Percentiles rank a stretch among this genome's conserved stretches.
Conservation (phyloP, 1,139 yeast genomes). For the Pichia sp. region DNA sequence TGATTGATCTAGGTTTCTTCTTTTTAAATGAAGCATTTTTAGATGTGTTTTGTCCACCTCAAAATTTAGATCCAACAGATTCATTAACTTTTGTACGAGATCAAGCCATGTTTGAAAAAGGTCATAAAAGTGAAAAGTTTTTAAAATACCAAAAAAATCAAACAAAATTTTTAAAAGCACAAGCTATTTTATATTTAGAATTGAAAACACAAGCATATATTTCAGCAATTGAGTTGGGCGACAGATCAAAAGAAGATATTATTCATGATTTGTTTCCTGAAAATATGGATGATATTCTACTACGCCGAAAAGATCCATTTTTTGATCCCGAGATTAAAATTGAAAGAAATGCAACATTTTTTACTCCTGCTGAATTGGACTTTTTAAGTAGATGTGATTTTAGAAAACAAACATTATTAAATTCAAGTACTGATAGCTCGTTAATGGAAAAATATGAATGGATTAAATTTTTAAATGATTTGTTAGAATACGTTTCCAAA, state of each 20-base stretch:
- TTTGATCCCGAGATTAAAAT: constrained; percentile 16
- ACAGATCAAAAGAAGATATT: constrained; percentile 59
- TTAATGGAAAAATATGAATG: constrained; percentile 63
- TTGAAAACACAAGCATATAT: constrained; percentile 93
- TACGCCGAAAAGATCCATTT: constrained; percentile 37
- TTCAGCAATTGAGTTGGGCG: constrained; percentile 75
- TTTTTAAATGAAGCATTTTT: constrained; percentile 77
- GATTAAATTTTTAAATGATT: constrained; percentile 64
- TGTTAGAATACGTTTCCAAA: constrained; percentile 72
- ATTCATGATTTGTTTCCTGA: constrained; percentile 73
- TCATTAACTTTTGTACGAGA: constrained; percentile 25
- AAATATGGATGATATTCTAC: constrained; percentile 51
- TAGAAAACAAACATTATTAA: constrained; percentile 56
- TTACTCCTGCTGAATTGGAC: constrained; percentile 64
- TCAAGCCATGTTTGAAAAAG: constrained; percentile 9
- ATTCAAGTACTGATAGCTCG: constrained; percentile 41
- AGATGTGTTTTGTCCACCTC: constrained; percentile 73
- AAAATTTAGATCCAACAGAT: constrained; percentile 32
- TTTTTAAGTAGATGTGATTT: constrained; percentile 64
- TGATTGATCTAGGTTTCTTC: constrained; percentile 81
- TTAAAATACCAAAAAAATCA: constrained; percentile 14
- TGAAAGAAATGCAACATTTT: constrained; percentile 31
- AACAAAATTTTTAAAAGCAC: constrained; percentile 64
- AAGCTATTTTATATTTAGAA: constrained; percentile 73
- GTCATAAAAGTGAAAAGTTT: constrained; percentile 7